phyloP scores from a whole-genome alignment of 176 grass and related monocot species.

The Oryza officinalis region DNA sequence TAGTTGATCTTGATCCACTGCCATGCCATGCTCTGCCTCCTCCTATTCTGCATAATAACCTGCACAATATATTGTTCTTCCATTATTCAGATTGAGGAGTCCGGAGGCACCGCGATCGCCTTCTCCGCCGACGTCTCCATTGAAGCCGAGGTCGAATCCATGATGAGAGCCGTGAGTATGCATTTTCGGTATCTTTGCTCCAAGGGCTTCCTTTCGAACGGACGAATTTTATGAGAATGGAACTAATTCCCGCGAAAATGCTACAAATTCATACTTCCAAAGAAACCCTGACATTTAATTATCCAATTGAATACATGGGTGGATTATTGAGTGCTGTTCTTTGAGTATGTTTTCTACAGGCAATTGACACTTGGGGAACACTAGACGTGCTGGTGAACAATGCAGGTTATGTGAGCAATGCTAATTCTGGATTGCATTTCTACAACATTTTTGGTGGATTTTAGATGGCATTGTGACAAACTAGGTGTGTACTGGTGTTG shows the following conservation, averaged over 20 bases:
- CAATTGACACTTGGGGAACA: conserved; percentile 72
- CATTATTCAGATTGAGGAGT: conserved; percentile 63
- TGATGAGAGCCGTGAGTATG: conserved; percentile 77
- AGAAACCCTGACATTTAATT: neutral
- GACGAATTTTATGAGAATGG: neutral
- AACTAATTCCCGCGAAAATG: neutral
- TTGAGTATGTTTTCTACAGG: conserved; percentile 35
- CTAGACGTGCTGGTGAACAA: conserved; percentile 93
- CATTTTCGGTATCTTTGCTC: neutral
- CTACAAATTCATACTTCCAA: too few relatives aligned
- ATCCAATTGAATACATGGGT: neutral
- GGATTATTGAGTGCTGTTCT: too few relatives aligned
- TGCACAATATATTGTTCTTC: neutral
- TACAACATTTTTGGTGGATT: neutral
- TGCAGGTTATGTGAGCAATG: conserved; percentile 46
- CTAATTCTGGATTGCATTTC: neutral
- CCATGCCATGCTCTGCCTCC: neutral
- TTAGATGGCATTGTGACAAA: neutral
- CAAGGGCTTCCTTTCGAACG: neutral
- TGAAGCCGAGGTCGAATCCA: conserved; percentile 81
- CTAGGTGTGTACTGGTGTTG: neutral
- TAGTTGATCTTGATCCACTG: too few relatives aligned
- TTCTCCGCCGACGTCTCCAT: conserved; percentile 77
- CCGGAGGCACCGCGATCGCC: conserved; percentile 67
- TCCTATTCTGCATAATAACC: neutral